Base-by-base conservation (phyloP, 202 grass and related monocot species). In the Panicum hallii region DNA sequence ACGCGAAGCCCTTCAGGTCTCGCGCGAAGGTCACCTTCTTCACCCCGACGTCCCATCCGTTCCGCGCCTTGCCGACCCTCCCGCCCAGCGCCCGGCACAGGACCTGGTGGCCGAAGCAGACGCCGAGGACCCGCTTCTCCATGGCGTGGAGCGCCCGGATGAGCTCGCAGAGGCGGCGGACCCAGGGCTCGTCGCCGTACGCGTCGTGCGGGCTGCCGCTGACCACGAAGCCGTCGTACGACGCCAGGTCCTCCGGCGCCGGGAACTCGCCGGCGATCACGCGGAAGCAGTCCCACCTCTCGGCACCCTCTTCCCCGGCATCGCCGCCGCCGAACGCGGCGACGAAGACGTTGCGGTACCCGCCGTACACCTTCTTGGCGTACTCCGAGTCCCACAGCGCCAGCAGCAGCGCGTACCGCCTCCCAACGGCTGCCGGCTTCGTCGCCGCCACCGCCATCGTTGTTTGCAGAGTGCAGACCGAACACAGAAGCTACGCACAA, bases 101-200 rank as follows among this genome's bases (percentile, higher is more conserved):
- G 3, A 90, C 75, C 66, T 93, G 87, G 78, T 93, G 88, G n/a
- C 91, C 91, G 62, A 93, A 93, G 80, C 84, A 93, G 46, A 93
- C 63, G 72, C 91, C 88, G 19, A 93, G 91, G n/a, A 93, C 58
- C 13, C 86, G 89, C 82, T 90, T 93, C 56, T 20, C 28, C 85
- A 87, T 85, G 81, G 85, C 85, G 55, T 85, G 75, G 12, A 83
- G 63, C n/a, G 83, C 71, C 74, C 19, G 81, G 52, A 93, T 3
- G 14, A 93, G 86, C 79, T 11, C n/a, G 84, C 83, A 76, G 44
- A 93, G 88, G 38, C 88, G 85, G 7, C 50, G 82, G 67, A 93
- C 49, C 91, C 91, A 93, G 1, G 46, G 36, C 6, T 82, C 91
- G 63, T 93, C 88, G 85, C 88, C 82, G 79, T 93, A 63, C 17